phyloP scores from a whole-genome alignment of 2,329 filamentous ascomycete genomes.

The Dothistroma pini region DNA sequence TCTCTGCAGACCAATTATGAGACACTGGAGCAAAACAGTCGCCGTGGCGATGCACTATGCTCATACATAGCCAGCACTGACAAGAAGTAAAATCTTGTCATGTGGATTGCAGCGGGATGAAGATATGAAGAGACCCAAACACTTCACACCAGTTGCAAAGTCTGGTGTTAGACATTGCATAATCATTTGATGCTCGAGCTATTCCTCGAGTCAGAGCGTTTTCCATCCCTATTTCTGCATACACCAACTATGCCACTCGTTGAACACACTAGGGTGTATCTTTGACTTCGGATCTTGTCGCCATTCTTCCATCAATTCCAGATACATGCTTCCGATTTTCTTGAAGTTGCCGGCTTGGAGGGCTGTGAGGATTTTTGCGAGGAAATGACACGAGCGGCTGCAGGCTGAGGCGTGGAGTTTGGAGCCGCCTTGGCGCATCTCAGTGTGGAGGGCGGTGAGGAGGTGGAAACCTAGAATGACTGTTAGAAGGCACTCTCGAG shows the following conservation, averaged over 20 bases:
- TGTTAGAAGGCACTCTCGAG: not conserved
- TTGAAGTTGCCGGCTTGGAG: slow-evolving; percentile 41
- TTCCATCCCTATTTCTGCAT: slow-evolving; percentile 25
- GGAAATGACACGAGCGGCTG: slow-evolving; percentile 66
- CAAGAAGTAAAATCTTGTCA: too few species aligned
- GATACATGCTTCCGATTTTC: slow-evolving; percentile 41
- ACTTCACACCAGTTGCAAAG: too few species aligned
- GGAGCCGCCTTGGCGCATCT: slow-evolving; percentile 60
- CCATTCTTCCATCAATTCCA: slow-evolving; percentile 43
- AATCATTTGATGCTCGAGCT: too few species aligned
- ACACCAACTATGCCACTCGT: slow-evolving; percentile 46
- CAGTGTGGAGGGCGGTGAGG: slow-evolving; percentile 64
- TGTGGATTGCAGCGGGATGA: too few species aligned
- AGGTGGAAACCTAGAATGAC: slow-evolving; percentile 48
- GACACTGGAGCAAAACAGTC: too few species aligned
- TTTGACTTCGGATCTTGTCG: slow-evolving; percentile 40
- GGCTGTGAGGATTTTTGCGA: slow-evolving; percentile 60
- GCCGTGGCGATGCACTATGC: too few species aligned
- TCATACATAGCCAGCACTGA: too few species aligned
- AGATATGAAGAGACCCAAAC: too few species aligned
- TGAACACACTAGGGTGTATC: slow-evolving; percentile 44
- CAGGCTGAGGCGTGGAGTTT: slow-evolving; percentile 71
- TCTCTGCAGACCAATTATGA: too few species aligned
- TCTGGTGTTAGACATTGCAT: too few species aligned
- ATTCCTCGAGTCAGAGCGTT: too few species aligned